Percentiles rank a stretch among this genome's conserved stretches.
Conservation (phyloP, 345 rosid species). For the Eucalyptus tenuipes region DNA sequence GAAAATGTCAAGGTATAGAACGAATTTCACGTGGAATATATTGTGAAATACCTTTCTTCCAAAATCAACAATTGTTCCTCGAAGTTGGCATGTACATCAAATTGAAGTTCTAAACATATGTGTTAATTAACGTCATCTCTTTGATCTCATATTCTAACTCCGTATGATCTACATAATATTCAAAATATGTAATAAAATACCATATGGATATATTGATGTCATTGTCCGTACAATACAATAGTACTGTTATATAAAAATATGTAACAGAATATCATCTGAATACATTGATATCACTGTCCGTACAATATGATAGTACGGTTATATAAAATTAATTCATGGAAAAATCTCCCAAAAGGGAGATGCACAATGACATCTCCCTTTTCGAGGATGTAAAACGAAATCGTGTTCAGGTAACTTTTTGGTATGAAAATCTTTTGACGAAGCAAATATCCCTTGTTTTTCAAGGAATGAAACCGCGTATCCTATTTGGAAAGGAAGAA, state of each 20-base stretch:
- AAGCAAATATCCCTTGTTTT: background rate
- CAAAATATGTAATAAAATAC: background rate
- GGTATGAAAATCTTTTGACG: background rate
- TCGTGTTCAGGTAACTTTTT: background rate
- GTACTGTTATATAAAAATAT: background rate
- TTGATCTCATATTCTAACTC: background rate
- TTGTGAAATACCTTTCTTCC: background rate
- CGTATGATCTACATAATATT: background rate
- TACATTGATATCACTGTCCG: background rate
- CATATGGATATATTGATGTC: background rate
- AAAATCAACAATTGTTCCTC: background rate
- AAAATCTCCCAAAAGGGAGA: background rate
- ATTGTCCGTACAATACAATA: rapidly evolving
- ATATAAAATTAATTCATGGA: background rate
- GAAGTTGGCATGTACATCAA: background rate
- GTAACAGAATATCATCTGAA: background rate
- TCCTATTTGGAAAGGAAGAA: background rate
- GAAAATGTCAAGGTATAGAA: background rate
- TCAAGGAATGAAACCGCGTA: background rate
- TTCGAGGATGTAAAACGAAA: background rate
- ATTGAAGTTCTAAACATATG: background rate
- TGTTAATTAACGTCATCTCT: background rate
- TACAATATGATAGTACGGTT: background rate
- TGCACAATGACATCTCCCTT: background rate
- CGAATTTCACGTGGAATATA: background rate